These are phyloP conservation scores for Hypoxylon sp. DNA, from an alignment of 2,329 filamentous ascomycete genomes.

Conservation along the genomic window DNA sequence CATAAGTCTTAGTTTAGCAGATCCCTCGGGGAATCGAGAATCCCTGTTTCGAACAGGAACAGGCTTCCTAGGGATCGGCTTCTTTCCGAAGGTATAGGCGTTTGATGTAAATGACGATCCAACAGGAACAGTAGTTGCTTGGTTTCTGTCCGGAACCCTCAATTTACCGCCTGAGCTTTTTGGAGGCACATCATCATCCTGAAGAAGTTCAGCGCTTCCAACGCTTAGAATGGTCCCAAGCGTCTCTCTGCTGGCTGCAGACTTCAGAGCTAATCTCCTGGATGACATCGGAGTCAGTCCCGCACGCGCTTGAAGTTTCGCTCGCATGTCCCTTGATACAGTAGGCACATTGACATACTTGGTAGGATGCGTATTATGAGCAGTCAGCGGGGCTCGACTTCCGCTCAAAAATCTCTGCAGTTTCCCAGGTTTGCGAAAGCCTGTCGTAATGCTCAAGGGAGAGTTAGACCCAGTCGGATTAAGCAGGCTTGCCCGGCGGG, in stretches of 20 bases:
- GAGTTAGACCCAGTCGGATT: slow-evolving; percentile 52
- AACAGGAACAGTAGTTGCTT: slow-evolving; percentile 36
- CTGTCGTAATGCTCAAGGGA: slow-evolving; percentile 53
- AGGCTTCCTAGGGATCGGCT: slow-evolving; percentile 52
- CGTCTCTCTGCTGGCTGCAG: slow-evolving; percentile 61
- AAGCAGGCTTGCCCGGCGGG: slow-evolving; percentile 45
- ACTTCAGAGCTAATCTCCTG: slow-evolving; percentile 55
- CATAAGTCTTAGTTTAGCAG: slow-evolving; percentile 11
- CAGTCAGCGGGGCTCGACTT: slow-evolving; percentile 50
- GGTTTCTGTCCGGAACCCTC: slow-evolving; percentile 26
- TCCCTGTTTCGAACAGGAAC: slow-evolving; percentile 40
- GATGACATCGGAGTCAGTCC: slow-evolving; percentile 53
- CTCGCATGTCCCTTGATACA: slow-evolving; percentile 53
- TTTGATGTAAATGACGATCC: slow-evolving; percentile 44
- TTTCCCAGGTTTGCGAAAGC: slow-evolving; percentile 54
- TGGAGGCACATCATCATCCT: slow-evolving; percentile 42
- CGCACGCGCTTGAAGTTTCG: slow-evolving; percentile 54
- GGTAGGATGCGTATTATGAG: slow-evolving; percentile 52
- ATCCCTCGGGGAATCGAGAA: not conserved
- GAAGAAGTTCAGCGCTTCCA: slow-evolving; percentile 57
- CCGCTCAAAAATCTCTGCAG: slow-evolving; percentile 57
- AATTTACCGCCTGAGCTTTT: slow-evolving; percentile 10
- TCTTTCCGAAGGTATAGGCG: slow-evolving; percentile 48
- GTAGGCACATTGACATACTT: slow-evolving; percentile 53
- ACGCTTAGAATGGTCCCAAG: slow-evolving; percentile 65